phyloP scores from a whole-genome alignment of 176 grass and related monocot genomes.

The Otatea glauca region DNA sequence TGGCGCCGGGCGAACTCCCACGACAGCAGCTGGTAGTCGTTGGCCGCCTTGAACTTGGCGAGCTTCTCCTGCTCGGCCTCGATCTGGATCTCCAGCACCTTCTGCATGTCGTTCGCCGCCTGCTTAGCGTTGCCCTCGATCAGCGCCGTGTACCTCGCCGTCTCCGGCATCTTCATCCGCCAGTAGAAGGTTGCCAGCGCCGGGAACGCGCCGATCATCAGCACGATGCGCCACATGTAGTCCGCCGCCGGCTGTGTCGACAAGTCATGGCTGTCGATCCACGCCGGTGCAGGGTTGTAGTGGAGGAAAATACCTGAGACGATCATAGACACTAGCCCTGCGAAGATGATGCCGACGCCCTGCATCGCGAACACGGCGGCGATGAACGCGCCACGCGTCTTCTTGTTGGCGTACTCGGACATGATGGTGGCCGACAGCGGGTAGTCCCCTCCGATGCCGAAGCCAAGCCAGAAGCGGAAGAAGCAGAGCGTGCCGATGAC shows the following conservation, averaged over 20 bases:
- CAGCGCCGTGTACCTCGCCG: slow-evolving; percentile 53
- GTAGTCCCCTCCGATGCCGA: slow-evolving; percentile 82
- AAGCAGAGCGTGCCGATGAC: slow-evolving; percentile 67
- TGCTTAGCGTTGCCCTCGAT: slow-evolving; percentile 43
- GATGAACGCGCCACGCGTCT: slow-evolving; percentile 58
- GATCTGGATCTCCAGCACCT: slow-evolving; percentile 43
- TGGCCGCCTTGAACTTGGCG: slow-evolving; percentile 41
- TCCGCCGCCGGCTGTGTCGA: neutral
- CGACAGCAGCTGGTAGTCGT: slow-evolving; percentile 33
- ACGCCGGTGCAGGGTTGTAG: slow-evolving; percentile 35
- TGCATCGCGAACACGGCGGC: slow-evolving; percentile 69
- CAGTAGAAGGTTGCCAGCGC: slow-evolving; percentile 50
- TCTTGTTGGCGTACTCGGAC: slow-evolving; percentile 73
- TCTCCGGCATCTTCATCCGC: slow-evolving; percentile 71
- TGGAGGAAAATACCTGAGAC: slow-evolving; percentile 45
- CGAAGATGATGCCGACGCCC: slow-evolving; percentile 63
- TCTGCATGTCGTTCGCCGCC: slow-evolving; percentile 44
- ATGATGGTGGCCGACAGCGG: slow-evolving; percentile 68
- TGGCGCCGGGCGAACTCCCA: slow-evolving; percentile 32
- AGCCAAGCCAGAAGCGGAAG: slow-evolving; percentile 63
- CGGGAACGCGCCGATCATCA: slow-evolving; percentile 25
- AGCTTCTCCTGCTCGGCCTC: slow-evolving; percentile 36
- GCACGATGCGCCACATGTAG: slow-evolving; percentile 34
- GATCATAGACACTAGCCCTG: slow-evolving; percentile 57
- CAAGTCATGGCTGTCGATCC: rapidly evolving